Evolutionary conservation across 106 monocot species (phyloP).

Genomic region (Xerophyta viscosa): DNA sequence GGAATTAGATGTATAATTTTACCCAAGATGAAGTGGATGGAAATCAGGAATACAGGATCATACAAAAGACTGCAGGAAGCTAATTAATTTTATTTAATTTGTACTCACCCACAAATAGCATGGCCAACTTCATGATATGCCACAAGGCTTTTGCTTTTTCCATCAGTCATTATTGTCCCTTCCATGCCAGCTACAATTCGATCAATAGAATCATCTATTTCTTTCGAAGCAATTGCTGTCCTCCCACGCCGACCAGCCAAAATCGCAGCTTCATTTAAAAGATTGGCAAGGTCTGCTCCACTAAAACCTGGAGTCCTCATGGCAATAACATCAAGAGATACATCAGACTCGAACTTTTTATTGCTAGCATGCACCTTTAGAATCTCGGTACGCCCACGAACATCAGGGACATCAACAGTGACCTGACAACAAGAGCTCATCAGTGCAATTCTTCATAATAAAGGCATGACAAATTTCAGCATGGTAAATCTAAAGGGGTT

Average conservation of each 20-base stretch:
- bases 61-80: too few species aligned
- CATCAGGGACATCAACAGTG: constrained; percentile 94
- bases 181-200: constrained; percentile 99
- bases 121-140: constrained; percentile 99
- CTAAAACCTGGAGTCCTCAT: constrained; percentile 99
- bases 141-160: constrained; percentile 91
- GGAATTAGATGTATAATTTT: too few species aligned
- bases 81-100: neutral
- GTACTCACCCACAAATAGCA: constrained; percentile 90
- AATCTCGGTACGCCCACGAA: constrained; percentile 91
- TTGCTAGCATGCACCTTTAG: constrained; percentile 90
- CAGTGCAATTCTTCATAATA: neutral
- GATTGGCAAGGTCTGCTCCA: constrained; percentile 97
- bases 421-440: constrained; percentile 32
- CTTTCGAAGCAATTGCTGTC: constrained; percentile 87
- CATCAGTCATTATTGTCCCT: constrained; percentile 98
- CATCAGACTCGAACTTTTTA: constrained; percentile 74
- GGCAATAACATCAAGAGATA: constrained; percentile 89
- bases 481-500: neutral
- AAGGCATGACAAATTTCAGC: neutral
- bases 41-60: too few species aligned
- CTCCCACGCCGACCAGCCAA: constrained; percentile 86
- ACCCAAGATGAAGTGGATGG: too few species aligned
- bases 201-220: constrained; percentile 97
- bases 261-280: constrained; percentile 95